These are phyloP conservation scores for Fraxinus cuspidata DNA, from an alignment of 257 asterid species.

Conservation along the genomic window DNA sequence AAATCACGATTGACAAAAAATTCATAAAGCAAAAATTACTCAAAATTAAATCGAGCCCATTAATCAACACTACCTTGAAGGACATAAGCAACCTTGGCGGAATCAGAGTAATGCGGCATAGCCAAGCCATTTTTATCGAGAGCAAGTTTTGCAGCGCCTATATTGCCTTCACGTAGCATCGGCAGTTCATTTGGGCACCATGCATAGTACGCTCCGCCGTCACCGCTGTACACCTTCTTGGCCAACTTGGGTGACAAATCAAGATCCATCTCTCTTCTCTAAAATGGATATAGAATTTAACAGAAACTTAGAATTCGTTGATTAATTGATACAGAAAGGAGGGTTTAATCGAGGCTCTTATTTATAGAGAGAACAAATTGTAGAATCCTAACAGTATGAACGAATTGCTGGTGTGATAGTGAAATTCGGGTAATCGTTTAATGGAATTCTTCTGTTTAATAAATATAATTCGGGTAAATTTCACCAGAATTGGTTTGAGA, in stretches of 20 bases:
- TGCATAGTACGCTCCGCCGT: constrained; percentile 50
- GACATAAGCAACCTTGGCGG: constrained; percentile 59
- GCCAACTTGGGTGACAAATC: constrained; percentile 54
- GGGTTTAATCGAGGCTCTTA: neutral
- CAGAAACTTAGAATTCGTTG: neutral
- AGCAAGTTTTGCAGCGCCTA: constrained; percentile 50
- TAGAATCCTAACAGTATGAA: too few relatives aligned
- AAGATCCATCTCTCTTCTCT: constrained; percentile 41
- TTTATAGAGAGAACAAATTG: too few relatives aligned
- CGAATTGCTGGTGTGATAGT: too few relatives aligned
- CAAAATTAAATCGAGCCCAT: neutral
- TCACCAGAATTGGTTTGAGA: too few relatives aligned
- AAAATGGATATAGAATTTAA: too few relatives aligned
- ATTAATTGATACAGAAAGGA: neutral
- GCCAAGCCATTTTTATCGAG: constrained; percentile 51
- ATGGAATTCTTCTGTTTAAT: too few relatives aligned
- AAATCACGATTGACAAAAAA: neutral
- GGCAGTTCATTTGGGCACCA: constrained; percentile 51
- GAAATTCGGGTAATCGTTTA: too few relatives aligned
- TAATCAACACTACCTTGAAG: constrained; percentile 44
- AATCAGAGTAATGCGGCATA: constrained; percentile 56
- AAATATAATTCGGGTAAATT: too few relatives aligned
- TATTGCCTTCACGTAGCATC: constrained; percentile 56
- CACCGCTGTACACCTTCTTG: constrained; percentile 47
- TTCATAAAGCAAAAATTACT: neutral